phyloP scores from a whole-genome alignment of 148 eudicot genomes.

The Vaccinium macrocarpon region DNA sequence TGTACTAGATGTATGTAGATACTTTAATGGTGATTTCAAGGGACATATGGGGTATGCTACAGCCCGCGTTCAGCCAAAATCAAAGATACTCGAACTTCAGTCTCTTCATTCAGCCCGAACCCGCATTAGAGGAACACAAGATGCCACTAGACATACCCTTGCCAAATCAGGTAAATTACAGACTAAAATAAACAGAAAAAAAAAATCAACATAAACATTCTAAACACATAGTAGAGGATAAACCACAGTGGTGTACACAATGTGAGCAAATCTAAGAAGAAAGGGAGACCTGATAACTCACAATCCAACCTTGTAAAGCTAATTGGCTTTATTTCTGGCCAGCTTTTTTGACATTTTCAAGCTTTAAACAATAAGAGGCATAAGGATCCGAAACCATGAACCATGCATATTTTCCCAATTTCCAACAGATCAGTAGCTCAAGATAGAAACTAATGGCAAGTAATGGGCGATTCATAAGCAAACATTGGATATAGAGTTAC shows the following conservation, averaged over 20 bases:
- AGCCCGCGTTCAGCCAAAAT: too few species aligned
- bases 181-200: background rate
- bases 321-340: background rate
- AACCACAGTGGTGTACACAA: background rate
- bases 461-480: background rate
- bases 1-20: too few species aligned
- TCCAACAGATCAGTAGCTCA: background rate
- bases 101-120: background rate
- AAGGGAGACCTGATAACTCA: background rate
- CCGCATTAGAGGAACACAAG: too few species aligned
- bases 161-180: background rate
- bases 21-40: too few species aligned
- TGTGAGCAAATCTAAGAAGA: slow-evolving; percentile 7
- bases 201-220: background rate
- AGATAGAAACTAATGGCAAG: background rate
- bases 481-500: background rate
- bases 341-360: background rate
- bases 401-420: background rate
- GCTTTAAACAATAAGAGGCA: background rate
- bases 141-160: background rate
- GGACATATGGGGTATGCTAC: too few species aligned
- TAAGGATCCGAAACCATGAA: background rate
- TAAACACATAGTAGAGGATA: background rate
- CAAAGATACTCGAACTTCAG: background rate
- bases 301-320: background rate